Evolutionary conservation across 306 rosid genomes (phyloP).

Genomic region (Cicer chorassanicum): DNA sequence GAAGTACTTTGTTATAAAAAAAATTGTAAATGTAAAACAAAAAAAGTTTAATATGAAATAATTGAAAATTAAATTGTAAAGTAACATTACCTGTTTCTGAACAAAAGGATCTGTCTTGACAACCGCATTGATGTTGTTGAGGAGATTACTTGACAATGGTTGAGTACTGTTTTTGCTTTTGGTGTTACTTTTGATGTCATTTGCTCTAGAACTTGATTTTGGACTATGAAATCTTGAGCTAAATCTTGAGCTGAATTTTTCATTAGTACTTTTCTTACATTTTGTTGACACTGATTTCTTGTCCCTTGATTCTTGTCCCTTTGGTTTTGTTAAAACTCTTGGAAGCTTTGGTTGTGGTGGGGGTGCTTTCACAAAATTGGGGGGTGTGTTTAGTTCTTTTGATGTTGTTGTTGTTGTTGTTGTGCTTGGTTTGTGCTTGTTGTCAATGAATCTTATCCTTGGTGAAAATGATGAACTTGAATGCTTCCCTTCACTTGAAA

Average conservation of each 20-base stretch:
- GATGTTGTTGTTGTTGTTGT: slow-evolving; percentile 1
- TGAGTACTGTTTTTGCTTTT: slow-evolving; percentile 58
- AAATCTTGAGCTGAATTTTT: slow-evolving; percentile 56
- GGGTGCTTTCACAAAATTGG: background rate
- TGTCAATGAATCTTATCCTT: slow-evolving; percentile 56
- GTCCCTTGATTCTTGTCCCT: slow-evolving; percentile 42
- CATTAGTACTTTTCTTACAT: slow-evolving; percentile 43
- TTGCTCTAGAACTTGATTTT: slow-evolving; percentile 51
- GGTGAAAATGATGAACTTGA: slow-evolving; percentile 51
- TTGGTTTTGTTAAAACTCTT: slow-evolving; percentile 50
- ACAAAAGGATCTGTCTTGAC: slow-evolving; percentile 34
- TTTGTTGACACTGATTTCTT: slow-evolving; percentile 43
- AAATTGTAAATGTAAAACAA: background rate
- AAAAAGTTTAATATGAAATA: background rate
- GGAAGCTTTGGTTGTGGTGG: slow-evolving; percentile 40
- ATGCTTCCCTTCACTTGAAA: slow-evolving; percentile 39
- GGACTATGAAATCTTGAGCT: slow-evolving; percentile 59
- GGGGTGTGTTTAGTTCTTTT: slow-evolving; percentile 50
- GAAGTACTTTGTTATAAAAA: too few species aligned
- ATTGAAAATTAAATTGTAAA: background rate
- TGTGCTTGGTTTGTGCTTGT: slow-evolving; percentile 52
- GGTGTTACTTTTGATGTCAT: slow-evolving; percentile 43
- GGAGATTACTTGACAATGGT: slow-evolving; percentile 59
- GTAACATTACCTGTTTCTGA: too few species aligned
- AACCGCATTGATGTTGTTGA: slow-evolving; percentile 52